Conservation (phyloP, 805 yeast species). For the Metschnikowia henanensis region DNA sequence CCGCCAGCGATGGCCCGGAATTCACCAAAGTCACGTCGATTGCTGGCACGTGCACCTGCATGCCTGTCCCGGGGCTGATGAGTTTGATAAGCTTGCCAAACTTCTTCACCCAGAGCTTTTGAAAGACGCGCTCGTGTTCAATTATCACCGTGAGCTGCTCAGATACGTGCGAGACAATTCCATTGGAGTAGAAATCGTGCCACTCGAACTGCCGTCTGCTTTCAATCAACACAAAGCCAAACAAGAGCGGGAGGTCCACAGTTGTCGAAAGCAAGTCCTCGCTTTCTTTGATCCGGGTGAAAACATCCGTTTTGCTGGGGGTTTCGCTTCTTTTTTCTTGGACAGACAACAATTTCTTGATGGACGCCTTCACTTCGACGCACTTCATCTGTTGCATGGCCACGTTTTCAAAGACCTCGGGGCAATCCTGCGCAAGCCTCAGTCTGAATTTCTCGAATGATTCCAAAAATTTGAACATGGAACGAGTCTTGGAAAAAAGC, state of each 20-base stretch:
- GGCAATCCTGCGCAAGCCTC: constrained; percentile 22
- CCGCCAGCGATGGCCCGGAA: constrained; percentile 28
- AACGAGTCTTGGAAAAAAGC: constrained; percentile 23
- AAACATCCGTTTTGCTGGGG: neutral
- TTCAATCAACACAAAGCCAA: constrained; percentile 70
- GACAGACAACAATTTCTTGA: constrained; percentile 26
- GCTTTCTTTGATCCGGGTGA: constrained; percentile 24
- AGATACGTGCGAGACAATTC: constrained; percentile 44
- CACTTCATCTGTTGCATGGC: constrained; percentile 39
- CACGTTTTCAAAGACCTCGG: constrained; percentile 29
- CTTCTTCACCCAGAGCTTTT: constrained; percentile 63
- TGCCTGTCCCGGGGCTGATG: constrained; percentile 16
- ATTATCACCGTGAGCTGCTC: constrained; percentile 59
- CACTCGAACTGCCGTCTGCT: constrained; percentile 58
- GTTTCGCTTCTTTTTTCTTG: constrained; percentile 3
- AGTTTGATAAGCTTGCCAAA: constrained; percentile 47
- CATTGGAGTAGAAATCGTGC: constrained; percentile 44
- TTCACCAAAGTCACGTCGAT: constrained; percentile 20
- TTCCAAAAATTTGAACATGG: constrained; percentile 33
- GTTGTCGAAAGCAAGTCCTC: constrained; percentile 46
- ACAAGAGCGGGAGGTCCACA: constrained; percentile 67
- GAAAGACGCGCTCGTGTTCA: constrained; percentile 53
- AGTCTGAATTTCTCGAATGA: constrained; percentile 34
- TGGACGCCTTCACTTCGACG: constrained; percentile 32
- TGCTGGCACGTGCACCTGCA: constrained; percentile 24